Base-by-base conservation (phyloP, 768 basidiomycete species). In the Lyophyllum semitale region DNA sequence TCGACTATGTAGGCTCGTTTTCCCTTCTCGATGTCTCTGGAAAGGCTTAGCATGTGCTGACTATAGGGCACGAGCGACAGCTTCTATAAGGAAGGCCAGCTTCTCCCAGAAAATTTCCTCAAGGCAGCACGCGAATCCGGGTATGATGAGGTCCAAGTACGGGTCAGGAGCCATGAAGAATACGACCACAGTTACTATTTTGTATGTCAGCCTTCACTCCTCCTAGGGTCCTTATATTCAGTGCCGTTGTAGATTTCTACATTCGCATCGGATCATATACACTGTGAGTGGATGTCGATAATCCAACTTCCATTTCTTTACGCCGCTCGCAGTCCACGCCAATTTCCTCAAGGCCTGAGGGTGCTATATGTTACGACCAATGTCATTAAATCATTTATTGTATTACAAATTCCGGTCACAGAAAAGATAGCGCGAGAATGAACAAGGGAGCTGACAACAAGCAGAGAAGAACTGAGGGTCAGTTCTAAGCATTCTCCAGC, bases 181-280 rank as follows among this genome's bases (percentile, higher is more conserved):
- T 96, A 95, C 65, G 93, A 95, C 64, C 91, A 94, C 66, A 85
- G 86, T 49, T 95, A 95, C 68, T 95, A 87, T 71, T 97, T 96
- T 65, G 93, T 78, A 66, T 61, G 78, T 57, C 63, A 17, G 3
- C 45, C 35, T 7, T 35, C 3, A 6, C 27, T 15, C 11, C 26
- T 18, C 38, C 23, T 32, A 20, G 23, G 42, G 38, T 32, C 13
- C 15, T 17, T 23, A 45, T 32, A 29, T 22, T 44, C 2, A 50
- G 17, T 37, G n/a, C 17, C 44, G 58, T 42, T 23, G 17, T 54
- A 94, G 93, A 88, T 97, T 41, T 93, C 94, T 0, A 94, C 92
- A 2, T 96, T 96, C 66, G 88, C 85, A 17, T 77, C 87, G 11
- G 95, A 95, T 61, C 96, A 99, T 64, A 79, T 98, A 59, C 88